Base-by-base conservation (phyloP, 768 basidiomycete genomes). In the Suillus discolor region DNA sequence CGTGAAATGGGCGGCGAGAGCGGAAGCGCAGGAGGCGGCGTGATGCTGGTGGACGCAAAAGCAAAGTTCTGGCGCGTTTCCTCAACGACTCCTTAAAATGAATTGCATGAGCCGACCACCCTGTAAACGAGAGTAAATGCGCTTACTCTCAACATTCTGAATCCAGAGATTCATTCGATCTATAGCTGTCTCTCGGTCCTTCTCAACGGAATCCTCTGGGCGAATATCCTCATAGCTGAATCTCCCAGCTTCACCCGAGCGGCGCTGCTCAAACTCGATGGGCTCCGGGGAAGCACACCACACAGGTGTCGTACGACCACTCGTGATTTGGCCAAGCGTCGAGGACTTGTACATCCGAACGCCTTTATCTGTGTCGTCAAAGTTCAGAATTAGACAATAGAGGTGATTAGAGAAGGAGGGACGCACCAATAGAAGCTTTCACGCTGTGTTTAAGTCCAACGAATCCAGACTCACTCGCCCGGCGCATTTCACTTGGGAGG, bases 141-240 rank as follows among this genome's bases (percentile, higher is more conserved):
- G 85, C 92, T 73, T 74, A 93, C 93, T 89, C 77, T 94, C 92
- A 18, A 93, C 90, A 65, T 87, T 92, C 69, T 85, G 85, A 77
- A 93, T 90, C 93, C 93, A 94, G 62, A 90, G 79, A 1, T 87
- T 84, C 89, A 94, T 88, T 61, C 92, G 82, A 69, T 94, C 91
- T 3, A 79, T 67, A 16, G 75, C 77, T 4, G 74, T 68, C 55
- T 77, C 73, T 23, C 67, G 70, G 57, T 77, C 75, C 25, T 34
- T 62, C 15, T 41, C 62, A 47, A 42, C 41, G 11, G 41, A 63
- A 38, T 34, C 44, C 13, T 65, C 64, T 5, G 75, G 74, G 6
- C 75, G 72, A 23, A 78, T 78, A 25, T 77, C 67, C 63, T 77
- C 75, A 74, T 77, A 77, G 41, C 75, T 77, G 53, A 77, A 77